Evolutionary conservation across 306 rosid species (phyloP), one percentile per base, ranked within the genome.

Genomic region (Vicia sativa): DNA sequence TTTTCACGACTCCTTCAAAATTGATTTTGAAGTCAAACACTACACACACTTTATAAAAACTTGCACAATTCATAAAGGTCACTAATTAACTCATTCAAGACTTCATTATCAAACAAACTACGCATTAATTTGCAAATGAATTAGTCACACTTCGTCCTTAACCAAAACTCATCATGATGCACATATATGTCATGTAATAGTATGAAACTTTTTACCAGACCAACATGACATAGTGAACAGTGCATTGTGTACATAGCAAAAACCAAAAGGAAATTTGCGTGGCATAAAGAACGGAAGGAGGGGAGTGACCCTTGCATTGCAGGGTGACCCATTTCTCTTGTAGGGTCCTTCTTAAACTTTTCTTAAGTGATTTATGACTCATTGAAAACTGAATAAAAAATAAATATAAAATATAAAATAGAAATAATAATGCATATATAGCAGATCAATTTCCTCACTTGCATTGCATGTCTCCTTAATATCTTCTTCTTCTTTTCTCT

Each of bases 261-360:
- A 53, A 53, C 15, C 61, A 26, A 55, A 56, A 70, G 41, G 80
- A 70, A 76, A 55, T 35, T 78, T 71, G 79, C 85, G 85, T 84
- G 83, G 87, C 77, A 59, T 62, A 60, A 37, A 31, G 69, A 68
- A 61, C 56, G 69, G 80, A 23, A 21, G 68, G 38, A 48, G 34
- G 41, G 64, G 67, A 25, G 80, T 73, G 73, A 64, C 72, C 80
- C 71, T 52, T 52, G 55, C 55, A 16, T 62, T 18, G 74, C 77
- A 62, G 60, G 68, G 45, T 45, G 71, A 62, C 85, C 83, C 88
- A 79, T 79, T 79, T 85, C 85, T 60, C 44, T 12, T 37, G 65
- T 62, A 79, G 82, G 82, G 46, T 46, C 75, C 82, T 14, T 60
- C 37, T 0, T 61, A 31, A 61, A 11, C 65, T 11, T 60, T 60